Conservation (phyloP, 805 yeast species). For the Wickerhamiella domercqiae region DNA sequence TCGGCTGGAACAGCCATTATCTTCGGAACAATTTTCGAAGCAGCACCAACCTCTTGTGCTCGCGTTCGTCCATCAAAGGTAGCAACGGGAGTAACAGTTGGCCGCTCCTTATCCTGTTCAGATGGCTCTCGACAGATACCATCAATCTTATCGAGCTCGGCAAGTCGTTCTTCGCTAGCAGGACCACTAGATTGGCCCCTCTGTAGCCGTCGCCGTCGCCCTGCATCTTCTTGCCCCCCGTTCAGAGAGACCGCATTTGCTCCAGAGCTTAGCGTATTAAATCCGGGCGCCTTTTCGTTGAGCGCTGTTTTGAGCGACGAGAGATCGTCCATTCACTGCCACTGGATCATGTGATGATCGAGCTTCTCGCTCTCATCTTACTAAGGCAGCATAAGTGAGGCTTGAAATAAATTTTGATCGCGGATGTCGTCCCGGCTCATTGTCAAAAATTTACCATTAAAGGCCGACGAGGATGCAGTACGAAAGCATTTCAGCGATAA, state of each 20-base stretch:
- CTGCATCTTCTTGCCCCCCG: no score
- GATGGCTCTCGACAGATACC: neutral
- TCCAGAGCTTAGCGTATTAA: neutral
- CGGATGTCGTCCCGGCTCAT: conserved; percentile 54
- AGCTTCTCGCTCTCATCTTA: no score
- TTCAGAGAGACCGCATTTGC: neutral
- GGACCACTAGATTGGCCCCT: no score
- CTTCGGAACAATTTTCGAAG: conserved; percentile 14
- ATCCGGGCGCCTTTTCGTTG: neutral
- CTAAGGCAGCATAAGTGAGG: no score
- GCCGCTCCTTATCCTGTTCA: neutral
- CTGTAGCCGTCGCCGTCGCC: neutral
- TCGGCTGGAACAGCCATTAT: conserved; percentile 11
- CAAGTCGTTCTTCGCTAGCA: neutral
- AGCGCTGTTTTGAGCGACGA: neutral
- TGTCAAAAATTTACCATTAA: conserved; percentile 76
- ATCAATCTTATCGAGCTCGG: conserved; percentile 1
- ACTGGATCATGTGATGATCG: no score
- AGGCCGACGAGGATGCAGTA: conserved; percentile 58
- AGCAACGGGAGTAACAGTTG: neutral
- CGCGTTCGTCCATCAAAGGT: conserved; percentile 12
- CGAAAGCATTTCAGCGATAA: conserved; percentile 42
- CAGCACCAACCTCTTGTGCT: conserved; percentile 16
- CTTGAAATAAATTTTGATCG: no score
- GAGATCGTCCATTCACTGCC: neutral